Conservation (phyloP, 495 filamentous ascomycete genomes). For the Penicillium cinerascens region DNA sequence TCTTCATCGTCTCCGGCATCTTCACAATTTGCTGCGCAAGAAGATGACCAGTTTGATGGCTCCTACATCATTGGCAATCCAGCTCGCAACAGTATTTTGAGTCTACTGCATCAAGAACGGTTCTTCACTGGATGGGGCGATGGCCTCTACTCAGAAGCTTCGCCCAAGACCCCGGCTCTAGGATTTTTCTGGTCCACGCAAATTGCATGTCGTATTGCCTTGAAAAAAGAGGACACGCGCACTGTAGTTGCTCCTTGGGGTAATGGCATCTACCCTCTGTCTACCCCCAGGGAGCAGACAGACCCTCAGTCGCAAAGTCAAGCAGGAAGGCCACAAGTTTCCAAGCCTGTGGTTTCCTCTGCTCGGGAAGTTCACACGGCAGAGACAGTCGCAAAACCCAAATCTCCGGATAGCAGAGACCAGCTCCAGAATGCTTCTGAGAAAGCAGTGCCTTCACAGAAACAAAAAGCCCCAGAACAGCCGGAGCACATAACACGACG, state of each 20-base stretch:
- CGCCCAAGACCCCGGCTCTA: constrained; percentile 77
- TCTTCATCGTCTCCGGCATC: constrained; percentile 32
- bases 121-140: constrained; percentile 97
- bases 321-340: not conserved
- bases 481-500: constrained; percentile 38
- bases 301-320: not conserved
- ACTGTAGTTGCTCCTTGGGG: not conserved
- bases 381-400: not conserved
- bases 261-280: not conserved
- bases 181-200: constrained; percentile 90
- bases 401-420: not conserved
- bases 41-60: constrained; percentile 39
- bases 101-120: constrained; percentile 82
- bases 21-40: constrained; percentile 28
- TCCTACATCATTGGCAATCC: constrained; percentile 40
- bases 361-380: constrained; percentile 1
- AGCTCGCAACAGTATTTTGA: constrained; percentile 49
- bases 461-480: not conserved
- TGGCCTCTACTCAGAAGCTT: constrained; percentile 14
- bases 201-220: constrained; percentile 73
- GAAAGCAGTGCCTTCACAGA: not conserved
- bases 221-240: constrained; percentile 55
- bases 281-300: constrained; percentile 10
- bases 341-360: not conserved
- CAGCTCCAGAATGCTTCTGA: not conserved